These are phyloP conservation scores for Penicillium vulpinum DNA, from an alignment of 2,329 filamentous ascomycete genomes.

Conservation along the genomic window DNA sequence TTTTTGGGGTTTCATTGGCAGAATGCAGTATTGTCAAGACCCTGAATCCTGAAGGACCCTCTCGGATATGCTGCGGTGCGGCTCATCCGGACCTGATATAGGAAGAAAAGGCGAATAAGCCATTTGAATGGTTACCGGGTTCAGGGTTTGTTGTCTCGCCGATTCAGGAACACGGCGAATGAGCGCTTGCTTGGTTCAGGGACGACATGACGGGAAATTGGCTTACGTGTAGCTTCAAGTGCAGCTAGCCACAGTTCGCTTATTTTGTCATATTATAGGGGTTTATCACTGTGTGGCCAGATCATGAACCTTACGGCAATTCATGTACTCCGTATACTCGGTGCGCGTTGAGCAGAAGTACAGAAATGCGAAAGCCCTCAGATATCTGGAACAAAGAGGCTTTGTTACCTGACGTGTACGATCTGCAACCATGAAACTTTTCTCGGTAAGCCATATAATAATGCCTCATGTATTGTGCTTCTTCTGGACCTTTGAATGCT, in stretches of 20 bases:
- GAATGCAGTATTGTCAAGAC: not conserved
- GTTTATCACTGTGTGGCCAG: not conserved
- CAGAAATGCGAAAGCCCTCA: not conserved
- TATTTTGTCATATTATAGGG: not conserved
- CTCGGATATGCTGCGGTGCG: not conserved
- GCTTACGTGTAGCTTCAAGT: constrained; percentile 1
- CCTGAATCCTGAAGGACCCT: not conserved
- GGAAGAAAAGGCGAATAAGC: not conserved
- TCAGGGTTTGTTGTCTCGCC: not conserved
- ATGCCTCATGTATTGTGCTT: not conserved
- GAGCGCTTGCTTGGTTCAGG: not conserved
- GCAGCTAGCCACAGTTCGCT: constrained; percentile 7
- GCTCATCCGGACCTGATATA: not conserved
- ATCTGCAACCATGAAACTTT: not conserved
- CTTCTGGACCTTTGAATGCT: not conserved
- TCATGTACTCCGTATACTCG: too few species aligned
- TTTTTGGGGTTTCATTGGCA: not conserved
- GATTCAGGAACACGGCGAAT: constrained; percentile 18
- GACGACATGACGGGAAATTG: not conserved
- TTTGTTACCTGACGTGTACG: too few species aligned
- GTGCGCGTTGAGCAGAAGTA: not conserved
- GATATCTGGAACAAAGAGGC: too few species aligned
- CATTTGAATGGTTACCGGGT: not conserved
- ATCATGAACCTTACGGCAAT: not conserved
- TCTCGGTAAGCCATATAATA: not conserved